These are phyloP conservation scores for Flaveria sonorensis DNA, from an alignment of 129 eudicot genomes.

Conservation along the genomic window DNA sequence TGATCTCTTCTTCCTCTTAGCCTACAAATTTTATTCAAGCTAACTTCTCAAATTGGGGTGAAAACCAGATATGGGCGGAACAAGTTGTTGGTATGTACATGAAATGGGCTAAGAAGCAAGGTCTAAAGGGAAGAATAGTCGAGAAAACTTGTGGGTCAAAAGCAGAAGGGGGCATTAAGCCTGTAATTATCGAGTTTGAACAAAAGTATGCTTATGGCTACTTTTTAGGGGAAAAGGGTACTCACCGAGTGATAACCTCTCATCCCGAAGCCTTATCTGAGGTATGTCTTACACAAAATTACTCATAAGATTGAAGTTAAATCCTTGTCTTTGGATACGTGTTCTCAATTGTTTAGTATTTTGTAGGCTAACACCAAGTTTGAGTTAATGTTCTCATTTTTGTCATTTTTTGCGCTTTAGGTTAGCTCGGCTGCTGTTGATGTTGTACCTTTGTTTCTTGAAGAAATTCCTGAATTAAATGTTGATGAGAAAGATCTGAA, in stretches of 20 bases:
- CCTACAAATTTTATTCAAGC: not conserved
- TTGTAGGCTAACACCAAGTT: not conserved
- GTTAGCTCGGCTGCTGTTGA: slow-evolving; percentile 72
- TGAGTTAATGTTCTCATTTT: slow-evolving; percentile 11
- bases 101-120: slow-evolving; percentile 92
- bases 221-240: slow-evolving; percentile 84
- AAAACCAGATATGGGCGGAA: slow-evolving; percentile 72
- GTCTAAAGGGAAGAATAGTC: slow-evolving; percentile 66
- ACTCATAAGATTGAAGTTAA: not conserved
- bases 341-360: not conserved
- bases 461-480: slow-evolving; percentile 52
- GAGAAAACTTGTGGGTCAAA: slow-evolving; percentile 62
- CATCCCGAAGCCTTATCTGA: slow-evolving; percentile 42
- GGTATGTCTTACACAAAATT: slow-evolving; percentile 41
- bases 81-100: slow-evolving; percentile 74
- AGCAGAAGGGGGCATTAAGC: slow-evolving; percentile 53
- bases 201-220: slow-evolving; percentile 80
- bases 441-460: slow-evolving; percentile 86
- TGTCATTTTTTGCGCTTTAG: slow-evolving; percentile 28
- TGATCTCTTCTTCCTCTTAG: not conserved
- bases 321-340: not conserved
- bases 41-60: slow-evolving; percentile 4
- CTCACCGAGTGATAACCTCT: slow-evolving; percentile 60
- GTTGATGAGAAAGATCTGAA: slow-evolving; percentile 62
- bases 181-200: slow-evolving; percentile 73